Base-by-base conservation (phyloP, 352 stramenopile genomes). In the Elongisporangium prolatum region DNA sequence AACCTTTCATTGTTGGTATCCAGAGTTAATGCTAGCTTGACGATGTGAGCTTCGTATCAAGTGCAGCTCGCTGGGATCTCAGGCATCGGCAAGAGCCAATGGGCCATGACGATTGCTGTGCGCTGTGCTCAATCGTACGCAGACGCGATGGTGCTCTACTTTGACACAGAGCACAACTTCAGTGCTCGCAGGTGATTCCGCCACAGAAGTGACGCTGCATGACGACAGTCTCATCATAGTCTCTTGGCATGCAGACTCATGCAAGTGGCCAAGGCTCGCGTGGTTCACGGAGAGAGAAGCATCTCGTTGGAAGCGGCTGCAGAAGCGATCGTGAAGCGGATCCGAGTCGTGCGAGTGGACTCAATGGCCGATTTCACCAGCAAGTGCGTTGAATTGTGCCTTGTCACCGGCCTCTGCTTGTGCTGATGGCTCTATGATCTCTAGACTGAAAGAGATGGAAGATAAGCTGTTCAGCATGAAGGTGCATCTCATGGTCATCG, bases 61-160 rank as follows among this genome's bases (percentile, higher is more conserved):
- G 14, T 22, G 48, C 37, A 94, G 85, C 71, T 94, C 58, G 80
- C 76, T 21, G 85, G 85, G 0, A 71, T 80, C n/a, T 67, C 79
- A 28, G 80, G 71, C 7, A 88, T 92, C 25, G 85, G 85, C 47
- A 94, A 94, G 62, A 87, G 73, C 48, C 85, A 94, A 63, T 55
- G 77, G 18, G 74, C 69, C 17, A 89, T 92, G 80, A 88, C 78
- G n/a, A 67, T 94, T 22, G 77, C 81, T 2, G 81, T 91, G 47
- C 63, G 75, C 14, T 93, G 81, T 50, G 74, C 75, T 7, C 61
- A 88, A 53, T 77, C 92, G 56, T 87, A 91, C 58, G 71, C 71
- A 4, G 63, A 84, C 4, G 65, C 69, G 16, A 63, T 56, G 0
- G 72, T 93, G 20, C 50, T 94, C 52, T 94, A 84, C 59, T 76